Conservation (phyloP, 306 rosid genomes). For the Quercus variabilis region DNA sequence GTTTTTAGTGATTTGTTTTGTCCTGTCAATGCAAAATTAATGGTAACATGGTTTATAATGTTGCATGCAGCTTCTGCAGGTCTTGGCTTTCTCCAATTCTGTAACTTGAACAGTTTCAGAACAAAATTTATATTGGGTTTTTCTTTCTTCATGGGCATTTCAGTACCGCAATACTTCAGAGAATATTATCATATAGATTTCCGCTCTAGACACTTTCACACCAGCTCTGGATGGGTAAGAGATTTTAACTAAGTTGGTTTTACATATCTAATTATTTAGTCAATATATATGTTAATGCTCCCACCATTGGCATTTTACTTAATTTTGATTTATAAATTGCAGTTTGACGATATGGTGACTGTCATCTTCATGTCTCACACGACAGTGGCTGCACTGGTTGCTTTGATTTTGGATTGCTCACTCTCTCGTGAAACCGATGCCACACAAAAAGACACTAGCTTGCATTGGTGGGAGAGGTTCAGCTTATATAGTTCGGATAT, state of each 20-base stretch:
- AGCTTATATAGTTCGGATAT: conserved; percentile 53
- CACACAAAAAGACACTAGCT: conserved; percentile 47
- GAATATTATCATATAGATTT: conserved; percentile 45
- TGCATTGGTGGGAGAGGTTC: conserved; percentile 78
- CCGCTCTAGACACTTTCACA: conserved; percentile 18
- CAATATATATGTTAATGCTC: neutral
- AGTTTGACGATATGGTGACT: conserved; percentile 44
- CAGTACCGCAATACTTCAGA: conserved; percentile 81
- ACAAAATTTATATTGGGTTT: conserved; percentile 58
- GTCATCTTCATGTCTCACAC: conserved; percentile 73
- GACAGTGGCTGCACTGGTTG: conserved; percentile 65
- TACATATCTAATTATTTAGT: neutral
- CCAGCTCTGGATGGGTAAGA: conserved; percentile 65
- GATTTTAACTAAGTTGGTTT: neutral
- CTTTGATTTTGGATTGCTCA: conserved; percentile 55
- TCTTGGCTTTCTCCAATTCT: too few species aligned
- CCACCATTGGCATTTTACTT: neutral
- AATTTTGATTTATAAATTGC: conserved; percentile 17
- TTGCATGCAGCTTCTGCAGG: neutral
- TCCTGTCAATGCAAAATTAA: neutral
- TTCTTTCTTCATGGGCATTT: conserved; percentile 78
- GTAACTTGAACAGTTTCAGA: too few species aligned
- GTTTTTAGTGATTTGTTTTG: too few species aligned
- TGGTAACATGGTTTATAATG: neutral
- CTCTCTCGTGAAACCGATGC: conserved; percentile 43